Conservation (phyloP, 2,329 filamentous ascomycete genomes). For the Fusarium algeriense region DNA sequence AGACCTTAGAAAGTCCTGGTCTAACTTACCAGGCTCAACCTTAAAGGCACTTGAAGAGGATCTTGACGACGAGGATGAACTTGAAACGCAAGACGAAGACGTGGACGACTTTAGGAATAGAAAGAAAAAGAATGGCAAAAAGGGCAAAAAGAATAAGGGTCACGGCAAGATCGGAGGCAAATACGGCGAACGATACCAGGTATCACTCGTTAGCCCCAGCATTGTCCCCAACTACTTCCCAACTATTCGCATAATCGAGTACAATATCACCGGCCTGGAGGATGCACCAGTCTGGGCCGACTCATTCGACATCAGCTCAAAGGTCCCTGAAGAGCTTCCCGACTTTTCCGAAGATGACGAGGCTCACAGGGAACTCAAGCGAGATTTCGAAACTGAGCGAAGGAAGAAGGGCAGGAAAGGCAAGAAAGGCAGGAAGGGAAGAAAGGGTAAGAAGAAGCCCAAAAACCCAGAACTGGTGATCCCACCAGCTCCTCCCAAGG, state of each 20-base stretch:
- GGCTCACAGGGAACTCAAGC: slow-evolving; percentile 47
- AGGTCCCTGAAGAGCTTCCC: slow-evolving; percentile 12
- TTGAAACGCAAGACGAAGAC: slow-evolving; percentile 36
- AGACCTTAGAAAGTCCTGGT: slow-evolving; percentile 83
- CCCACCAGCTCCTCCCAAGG: slow-evolving; percentile 79
- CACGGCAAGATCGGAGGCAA: slow-evolving; percentile 76
- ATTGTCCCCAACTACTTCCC: slow-evolving; percentile 95
- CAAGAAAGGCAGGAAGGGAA: slow-evolving; percentile 60
- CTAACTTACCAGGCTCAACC: slow-evolving; percentile 73
- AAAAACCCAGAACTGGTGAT: slow-evolving; percentile 72
- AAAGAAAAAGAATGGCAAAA: slow-evolving; percentile 47
- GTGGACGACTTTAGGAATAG: slow-evolving; percentile 29
- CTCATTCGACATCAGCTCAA: slow-evolving; percentile 33
- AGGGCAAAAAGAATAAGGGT: slow-evolving; percentile 63
- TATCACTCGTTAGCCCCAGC: slow-evolving; percentile 85
- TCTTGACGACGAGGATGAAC: slow-evolving; percentile 31
- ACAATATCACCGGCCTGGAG: slow-evolving; percentile 87
- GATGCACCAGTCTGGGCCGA: slow-evolving; percentile 62
- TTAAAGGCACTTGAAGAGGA: slow-evolving; percentile 37
- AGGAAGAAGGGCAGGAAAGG: slow-evolving; percentile 53
- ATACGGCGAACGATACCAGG: slow-evolving; percentile 86
- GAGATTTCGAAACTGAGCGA: slow-evolving; percentile 46
- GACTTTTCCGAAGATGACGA: slow-evolving; percentile 40
- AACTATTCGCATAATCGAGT: slow-evolving; percentile 89
- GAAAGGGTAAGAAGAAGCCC: slow-evolving; percentile 59